Evolutionary conservation across 2,329 filamentous ascomycete genomes (phyloP), one percentile per base, ranked within the genome.

Genomic region (Pezicula radicicola): DNA sequence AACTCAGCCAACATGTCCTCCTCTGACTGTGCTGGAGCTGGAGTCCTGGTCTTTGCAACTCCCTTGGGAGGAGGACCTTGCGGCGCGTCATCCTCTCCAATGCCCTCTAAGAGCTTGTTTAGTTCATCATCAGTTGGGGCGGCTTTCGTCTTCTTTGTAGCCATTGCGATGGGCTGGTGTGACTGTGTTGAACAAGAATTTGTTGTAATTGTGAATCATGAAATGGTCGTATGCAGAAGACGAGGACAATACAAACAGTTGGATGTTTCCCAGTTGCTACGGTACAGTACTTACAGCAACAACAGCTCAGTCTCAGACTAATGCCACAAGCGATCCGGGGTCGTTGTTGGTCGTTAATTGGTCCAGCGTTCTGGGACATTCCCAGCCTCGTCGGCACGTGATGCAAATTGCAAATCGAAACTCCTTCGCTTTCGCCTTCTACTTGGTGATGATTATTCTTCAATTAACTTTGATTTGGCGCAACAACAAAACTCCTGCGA

Each of bases 1-100:
- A 97, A 82, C 63, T 97, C 92, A 56, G 91, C 91, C 37, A 97
- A 80, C 52, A 93, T 84, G 67, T 96, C 91, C 61, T 89, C 80
- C 63, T 86, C 66, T 41, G 60, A 54, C 43, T 67, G 65, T 10
- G 64, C 59, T 79, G 61, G 64, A 60, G 58, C 65, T 30, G 75
- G n/a, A 10, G 37, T 19, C 5, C 19, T 68, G 48, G 58, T 42
- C 51, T 66, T 66, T 19, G 60, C 55, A 52, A 58, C 66, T 54
- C 60, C 69, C 64, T 65, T 66, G 39, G 75, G 70, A 49, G 74
- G 69, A 49, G 74, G 69, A 50, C 77, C 72, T 49, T 79, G 77
- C 58, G 75, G 67, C 55, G 73, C 52, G 55, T 64, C 57, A 49
- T 82, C 78, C 60, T 79, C 73, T 58, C 75, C 77, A 62, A 88